phyloP scores from a whole-genome alignment of 768 basidiomycete genomes.

The Chalciporus sphaerocephalus region DNA sequence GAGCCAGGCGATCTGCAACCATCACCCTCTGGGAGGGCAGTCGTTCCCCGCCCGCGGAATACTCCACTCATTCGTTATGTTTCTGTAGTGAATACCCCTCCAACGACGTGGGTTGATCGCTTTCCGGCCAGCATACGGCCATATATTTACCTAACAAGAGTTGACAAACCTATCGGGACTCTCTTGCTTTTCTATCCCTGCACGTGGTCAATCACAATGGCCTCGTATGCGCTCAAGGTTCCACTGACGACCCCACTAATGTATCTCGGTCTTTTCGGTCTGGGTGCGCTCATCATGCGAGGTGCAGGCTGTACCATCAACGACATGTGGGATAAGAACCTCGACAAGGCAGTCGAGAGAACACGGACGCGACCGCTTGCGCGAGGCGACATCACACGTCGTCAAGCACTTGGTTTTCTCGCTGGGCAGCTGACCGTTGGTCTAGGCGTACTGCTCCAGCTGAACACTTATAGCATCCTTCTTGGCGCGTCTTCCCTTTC shows the following conservation, averaged over 20 bases:
- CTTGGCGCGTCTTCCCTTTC: conserved; percentile 90
- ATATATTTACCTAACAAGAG: conserved; percentile 80
- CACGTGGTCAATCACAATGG: conserved; percentile 98
- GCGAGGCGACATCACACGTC: conserved; percentile 67
- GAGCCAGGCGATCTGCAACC: neutral
- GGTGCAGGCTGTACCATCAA: conserved; percentile 99
- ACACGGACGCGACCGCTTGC: conserved; percentile 89
- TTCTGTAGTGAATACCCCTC: conserved; percentile 13
- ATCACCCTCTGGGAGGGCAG: neutral
- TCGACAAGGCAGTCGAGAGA: conserved; percentile 87
- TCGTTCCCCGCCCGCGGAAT: neutral
- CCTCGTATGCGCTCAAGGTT: conserved; percentile 70
- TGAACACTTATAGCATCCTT: conserved; percentile 94
- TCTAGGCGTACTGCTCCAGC: conserved; percentile 78
- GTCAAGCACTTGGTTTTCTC: conserved; percentile 78
- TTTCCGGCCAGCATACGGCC: conserved; percentile 60
- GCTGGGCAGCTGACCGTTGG: conserved; percentile 78
- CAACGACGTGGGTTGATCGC: conserved; percentile 61
- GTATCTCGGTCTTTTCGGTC: conserved; percentile 79
- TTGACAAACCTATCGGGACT: conserved; percentile 97
- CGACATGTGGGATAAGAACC: conserved; percentile 94
- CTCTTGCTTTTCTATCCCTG: conserved; percentile 91
- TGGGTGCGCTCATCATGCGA: conserved; percentile 92
- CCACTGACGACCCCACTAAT: conserved; percentile 66
- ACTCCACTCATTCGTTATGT: conserved; percentile 12